Evolutionary conservation across 2,329 filamentous ascomycete species (phyloP), one percentile per base, ranked within the genome.

Genomic region (Nigrospora oryzae): DNA sequence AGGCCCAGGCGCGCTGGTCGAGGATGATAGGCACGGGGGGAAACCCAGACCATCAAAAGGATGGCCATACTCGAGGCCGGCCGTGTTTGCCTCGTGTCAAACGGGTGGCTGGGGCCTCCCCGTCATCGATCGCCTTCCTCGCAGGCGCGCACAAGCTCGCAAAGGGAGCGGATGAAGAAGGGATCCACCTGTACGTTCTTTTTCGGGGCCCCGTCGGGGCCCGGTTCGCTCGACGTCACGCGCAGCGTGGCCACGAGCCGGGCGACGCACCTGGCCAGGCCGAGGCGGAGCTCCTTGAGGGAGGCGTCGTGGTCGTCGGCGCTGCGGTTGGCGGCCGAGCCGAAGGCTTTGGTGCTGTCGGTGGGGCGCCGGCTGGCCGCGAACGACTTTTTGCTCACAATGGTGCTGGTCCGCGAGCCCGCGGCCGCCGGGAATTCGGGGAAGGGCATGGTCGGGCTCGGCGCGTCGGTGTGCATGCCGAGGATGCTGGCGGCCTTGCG

Each of bases 401-500:
- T 48, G 34, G 46, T 52, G 43, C 38, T 49, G 36, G 40, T 46
- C 42, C 52, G 38, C 19, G 47, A 46, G 8, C 46, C 45, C 43
- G 45, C 30, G 53, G 50, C 31, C 43, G 48, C 41, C 43, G 42
- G 49, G 43, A 46, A 46, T 7, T 28, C 23, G 23, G 23, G 23
- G 23, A 41, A 47, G 49, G 42, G 50, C 49, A 28, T 38, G 42
- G 14, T 45, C 45, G 23, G 31, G 17, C 42, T 40, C 12, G 43
- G 42, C 40, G 58, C 50, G 17, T 53, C 49, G 4, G 54, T 50
- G 4, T 63, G 59, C 14, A 79, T 63, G 2, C 75, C 75, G 1
- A 79, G 67, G 0, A 79, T 55, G 5, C 62, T 67, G 1, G 73
- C 73, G 0, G 75, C 75, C 56, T 79, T 79, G 36, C 45, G 51